Evolutionary conservation across 129 eudicot genomes (phyloP).

Genomic region (Smallanthus sonchifolius): DNA sequence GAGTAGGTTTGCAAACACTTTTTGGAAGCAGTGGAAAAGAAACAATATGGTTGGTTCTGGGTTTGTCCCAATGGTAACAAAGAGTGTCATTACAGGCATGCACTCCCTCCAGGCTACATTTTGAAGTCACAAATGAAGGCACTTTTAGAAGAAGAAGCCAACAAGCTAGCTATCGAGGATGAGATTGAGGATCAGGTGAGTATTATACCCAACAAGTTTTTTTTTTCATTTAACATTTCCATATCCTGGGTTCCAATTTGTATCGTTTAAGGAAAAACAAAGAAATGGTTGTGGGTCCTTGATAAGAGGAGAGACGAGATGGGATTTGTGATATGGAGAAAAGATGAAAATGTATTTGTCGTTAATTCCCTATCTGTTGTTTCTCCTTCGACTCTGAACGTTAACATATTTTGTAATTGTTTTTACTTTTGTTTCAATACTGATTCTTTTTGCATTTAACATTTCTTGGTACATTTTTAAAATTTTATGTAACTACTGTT

Average conservation of each 20-base stretch:
- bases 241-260: slow-evolving; percentile 4
- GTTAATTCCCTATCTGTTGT: neutral
- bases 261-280: neutral
- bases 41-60: slow-evolving; percentile 99
- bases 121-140: slow-evolving; percentile 71
- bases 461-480: neutral
- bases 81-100: slow-evolving; percentile 91
- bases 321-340: neutral
- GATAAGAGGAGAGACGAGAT: neutral
- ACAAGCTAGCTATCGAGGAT: slow-evolving; percentile 59
- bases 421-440: neutral
- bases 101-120: slow-evolving; percentile 83
- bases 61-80: slow-evolving; percentile 91
- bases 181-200: slow-evolving; percentile 59
- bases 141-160: slow-evolving; percentile 58
- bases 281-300: slow-evolving; percentile 10
- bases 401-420: neutral
- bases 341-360: slow-evolving; percentile 9
- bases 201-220: neutral
- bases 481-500: too few relatives aligned
- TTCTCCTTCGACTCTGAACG: neutral
- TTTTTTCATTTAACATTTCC: neutral
- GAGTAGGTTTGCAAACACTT: slow-evolving; percentile 64
- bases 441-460: neutral
- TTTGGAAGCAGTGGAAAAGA: slow-evolving; percentile 88